Conservation (phyloP, 148 eudicot genomes). For the Fagopyrum homotropicum region DNA sequence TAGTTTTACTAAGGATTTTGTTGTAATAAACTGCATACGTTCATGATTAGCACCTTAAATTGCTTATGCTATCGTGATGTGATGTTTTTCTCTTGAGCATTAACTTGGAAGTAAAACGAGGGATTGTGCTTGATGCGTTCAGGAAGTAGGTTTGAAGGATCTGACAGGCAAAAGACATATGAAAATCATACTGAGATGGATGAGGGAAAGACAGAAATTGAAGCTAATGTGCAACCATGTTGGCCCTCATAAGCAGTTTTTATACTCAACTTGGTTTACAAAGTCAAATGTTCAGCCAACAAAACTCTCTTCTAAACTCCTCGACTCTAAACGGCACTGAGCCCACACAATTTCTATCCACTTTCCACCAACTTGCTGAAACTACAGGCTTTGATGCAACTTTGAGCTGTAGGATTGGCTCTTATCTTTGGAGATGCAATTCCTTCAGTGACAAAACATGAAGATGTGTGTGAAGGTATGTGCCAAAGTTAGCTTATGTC, state of each 20-base stretch:
- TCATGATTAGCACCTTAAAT: not conserved
- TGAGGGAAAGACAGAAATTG: conserved; percentile 21
- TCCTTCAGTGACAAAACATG: not conserved
- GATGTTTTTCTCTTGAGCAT: not conserved
- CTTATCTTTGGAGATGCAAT: not conserved
- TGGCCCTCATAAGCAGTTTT: conserved; percentile 20
- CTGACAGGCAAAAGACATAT: conserved; percentile 17
- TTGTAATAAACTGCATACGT: not conserved
- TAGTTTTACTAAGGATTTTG: not conserved
- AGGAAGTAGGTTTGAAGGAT: conserved; percentile 20
- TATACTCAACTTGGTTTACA: conserved; percentile 20
- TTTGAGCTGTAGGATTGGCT: not conserved
- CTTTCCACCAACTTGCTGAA: not conserved
- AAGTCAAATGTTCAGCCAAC: conserved; percentile 2
- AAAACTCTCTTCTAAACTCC: not conserved
- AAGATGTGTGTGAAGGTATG: not conserved
- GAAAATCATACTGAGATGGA: conserved; percentile 21
- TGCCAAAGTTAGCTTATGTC: not conserved
- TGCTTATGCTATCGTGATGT: not conserved
- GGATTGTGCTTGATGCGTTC: not conserved
- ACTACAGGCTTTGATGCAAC: not conserved
- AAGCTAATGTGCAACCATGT: conserved; percentile 20
- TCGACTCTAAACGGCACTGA: not conserved
- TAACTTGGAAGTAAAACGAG: not conserved
- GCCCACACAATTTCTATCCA: not conserved